Evolutionary conservation across 2,329 filamentous ascomycete species (phyloP).

Genomic region (Fusarium circinatum): DNA sequence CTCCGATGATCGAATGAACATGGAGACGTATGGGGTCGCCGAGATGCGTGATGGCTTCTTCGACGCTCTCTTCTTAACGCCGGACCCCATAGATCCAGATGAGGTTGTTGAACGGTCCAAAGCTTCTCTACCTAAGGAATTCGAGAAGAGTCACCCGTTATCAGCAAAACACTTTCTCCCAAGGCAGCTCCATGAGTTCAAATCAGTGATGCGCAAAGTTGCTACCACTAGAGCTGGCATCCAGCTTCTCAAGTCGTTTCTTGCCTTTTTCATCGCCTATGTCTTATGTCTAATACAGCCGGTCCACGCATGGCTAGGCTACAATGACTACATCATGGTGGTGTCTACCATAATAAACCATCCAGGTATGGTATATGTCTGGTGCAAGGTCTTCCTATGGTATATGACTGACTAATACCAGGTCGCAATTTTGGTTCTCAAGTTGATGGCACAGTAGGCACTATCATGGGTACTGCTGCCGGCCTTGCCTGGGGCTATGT

Average conservation of each 20-base stretch:
- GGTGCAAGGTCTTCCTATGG: too few relatives aligned
- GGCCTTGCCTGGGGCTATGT: conserved; percentile 67
- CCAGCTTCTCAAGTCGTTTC: conserved; percentile 62
- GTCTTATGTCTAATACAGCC: conserved; percentile 63
- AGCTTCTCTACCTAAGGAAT: conserved; percentile 57
- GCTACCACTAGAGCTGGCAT: conserved; percentile 62
- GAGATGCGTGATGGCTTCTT: conserved; percentile 60
- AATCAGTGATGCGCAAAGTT: conserved; percentile 52
- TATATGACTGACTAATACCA: too few relatives aligned
- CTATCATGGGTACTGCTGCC: conserved; percentile 62
- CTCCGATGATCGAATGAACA: conserved; percentile 48
- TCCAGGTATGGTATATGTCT: conserved; percentile 41
- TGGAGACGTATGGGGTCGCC: conserved; percentile 55
- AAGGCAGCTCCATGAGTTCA: conserved; percentile 58
- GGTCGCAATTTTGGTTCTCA: conserved; percentile 66
- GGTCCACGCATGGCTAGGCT: conserved; percentile 61
- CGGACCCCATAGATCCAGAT: conserved; percentile 50
- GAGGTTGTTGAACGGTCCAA: conserved; percentile 55
- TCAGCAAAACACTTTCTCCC: conserved; percentile 59
- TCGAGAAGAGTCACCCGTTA: conserved; percentile 59
- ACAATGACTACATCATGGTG: conserved; percentile 65
- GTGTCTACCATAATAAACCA: conserved; percentile 69
- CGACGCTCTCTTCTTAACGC: conserved; percentile 59
- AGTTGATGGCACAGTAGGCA: conserved; percentile 64
- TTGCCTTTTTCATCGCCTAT: conserved; percentile 68